A percentile compares a stretch with the other conserved stretches of the same genome.
phyloP scores from a whole-genome alignment of 2,329 filamentous ascomycete species.

The Arthrobotrys musiformis region DNA sequence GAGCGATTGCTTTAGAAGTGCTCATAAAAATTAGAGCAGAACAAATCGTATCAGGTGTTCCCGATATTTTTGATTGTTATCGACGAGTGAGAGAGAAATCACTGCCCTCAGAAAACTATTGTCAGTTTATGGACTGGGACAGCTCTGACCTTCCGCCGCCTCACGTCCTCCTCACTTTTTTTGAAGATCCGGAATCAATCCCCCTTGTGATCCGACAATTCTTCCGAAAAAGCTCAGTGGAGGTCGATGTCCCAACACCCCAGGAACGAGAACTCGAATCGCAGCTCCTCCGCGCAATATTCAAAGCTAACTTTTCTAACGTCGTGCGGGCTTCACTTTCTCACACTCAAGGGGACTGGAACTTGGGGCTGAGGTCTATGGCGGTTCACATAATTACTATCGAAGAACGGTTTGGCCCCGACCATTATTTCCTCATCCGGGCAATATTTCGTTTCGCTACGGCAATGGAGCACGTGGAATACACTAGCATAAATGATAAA shows the following conservation, averaged over 20 bases:
- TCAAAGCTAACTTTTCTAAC: background rate
- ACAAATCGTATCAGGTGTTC: background rate
- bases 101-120: background rate
- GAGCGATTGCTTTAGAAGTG: background rate
- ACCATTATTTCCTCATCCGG: conserved; percentile 1
- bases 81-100: background rate
- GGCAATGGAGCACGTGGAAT: background rate
- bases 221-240: background rate
- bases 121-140: conserved; percentile 21
- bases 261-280: conserved; percentile 7
- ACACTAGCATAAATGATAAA: background rate
- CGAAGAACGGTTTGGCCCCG: conserved; percentile 7
- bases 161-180: background rate
- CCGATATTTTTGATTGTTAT: background rate
- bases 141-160: background rate
- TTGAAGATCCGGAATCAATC: background rate
- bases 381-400: conserved; percentile 16
- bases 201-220: background rate
- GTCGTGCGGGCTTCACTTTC: background rate
- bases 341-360: background rate
- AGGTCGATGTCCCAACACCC: background rate
- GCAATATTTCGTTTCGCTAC: conserved; percentile 10
- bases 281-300: background rate
- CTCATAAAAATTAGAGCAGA: background rate
- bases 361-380: background rate